phyloP scores from a whole-genome alignment of 164 flowering plant species.

The Platanus orientalis region DNA sequence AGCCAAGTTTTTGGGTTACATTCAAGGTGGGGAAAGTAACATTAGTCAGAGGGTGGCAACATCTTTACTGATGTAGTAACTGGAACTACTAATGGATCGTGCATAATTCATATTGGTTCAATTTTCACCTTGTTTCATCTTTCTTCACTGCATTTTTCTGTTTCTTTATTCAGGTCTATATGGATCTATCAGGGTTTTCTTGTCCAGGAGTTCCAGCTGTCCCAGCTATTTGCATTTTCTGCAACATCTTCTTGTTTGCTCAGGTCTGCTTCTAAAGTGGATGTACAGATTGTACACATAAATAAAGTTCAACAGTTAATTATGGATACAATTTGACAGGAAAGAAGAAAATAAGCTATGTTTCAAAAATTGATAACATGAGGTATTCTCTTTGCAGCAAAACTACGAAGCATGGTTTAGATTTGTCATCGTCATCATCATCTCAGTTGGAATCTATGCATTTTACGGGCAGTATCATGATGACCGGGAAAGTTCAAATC shows the following conservation, averaged over 20 bases:
- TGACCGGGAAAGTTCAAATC: conserved; percentile 37
- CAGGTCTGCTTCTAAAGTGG: conserved; percentile 47
- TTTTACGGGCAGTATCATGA: conserved; percentile 89
- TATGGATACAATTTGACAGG: too few relatives aligned
- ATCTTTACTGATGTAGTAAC: too few relatives aligned
- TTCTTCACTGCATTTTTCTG: neutral
- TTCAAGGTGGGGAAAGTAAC: too few relatives aligned
- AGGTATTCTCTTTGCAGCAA: conserved; percentile 46
- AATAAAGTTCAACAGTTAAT: too few relatives aligned
- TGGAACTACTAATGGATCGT: too few relatives aligned
- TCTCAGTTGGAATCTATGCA: conserved; percentile 67
- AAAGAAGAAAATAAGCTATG: too few relatives aligned
- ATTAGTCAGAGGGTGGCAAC: too few relatives aligned
- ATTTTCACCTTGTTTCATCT: neutral
- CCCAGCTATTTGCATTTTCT: conserved; percentile 73
- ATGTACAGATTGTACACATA: neutral
- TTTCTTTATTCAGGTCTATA: conserved; percentile 45
- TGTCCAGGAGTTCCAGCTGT: conserved; percentile 88
- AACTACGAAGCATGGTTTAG: conserved; percentile 91
- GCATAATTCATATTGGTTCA: too few relatives aligned
- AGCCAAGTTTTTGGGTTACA: too few relatives aligned
- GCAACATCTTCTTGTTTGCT: conserved; percentile 95
- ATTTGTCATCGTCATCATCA: conserved; percentile 61
- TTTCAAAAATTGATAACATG: neutral
- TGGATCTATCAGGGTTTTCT: conserved; percentile 64